Evolutionary conservation across 768 basidiomycete genomes (phyloP), one percentile per base, ranked within the genome.

Genomic region (Collybia nuda): DNA sequence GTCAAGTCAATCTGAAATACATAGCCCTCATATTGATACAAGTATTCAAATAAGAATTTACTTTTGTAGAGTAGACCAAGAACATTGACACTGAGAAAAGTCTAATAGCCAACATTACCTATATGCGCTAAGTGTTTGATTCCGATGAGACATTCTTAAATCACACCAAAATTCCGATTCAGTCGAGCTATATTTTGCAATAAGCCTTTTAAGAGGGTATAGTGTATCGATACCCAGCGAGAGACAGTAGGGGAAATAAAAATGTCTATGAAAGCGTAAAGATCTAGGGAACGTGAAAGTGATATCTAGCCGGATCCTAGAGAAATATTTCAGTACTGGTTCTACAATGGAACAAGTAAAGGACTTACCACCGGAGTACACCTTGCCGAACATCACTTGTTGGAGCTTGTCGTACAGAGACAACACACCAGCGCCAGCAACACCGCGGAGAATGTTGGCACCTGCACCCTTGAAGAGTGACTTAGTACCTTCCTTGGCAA

Each of bases 381-480:
- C 95, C 84, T 96, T 97, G 85, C 95, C 94, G 76, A 98, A 98
- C 82, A 95, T 73, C 62, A 93, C 71, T 70, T 92, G 80, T 73
- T 98, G 96, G 66, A 97, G 85, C 79, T 98, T 96, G 86, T 98
- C 97, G 77, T 98, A 98, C 55, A 98, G 79, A 46, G 97, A 98
- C 68, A 99, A 75, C 63, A 98, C 97, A 93, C 96, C 96, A 72
- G 96, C 96, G 79, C 97, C 97, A 69, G 97, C 96, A 68, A 99
- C 93, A 84, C 96, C 96, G 86, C 96, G 95, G 64, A 98, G 92
- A 58, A 93, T 88, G 74, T 88, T 87, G 64, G 78, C 92, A 84
- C 90, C 95, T 67, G 94, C 95, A 80, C 96, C 95, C 87, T 98
- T 97, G 88, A 98, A 98, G 67, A 98, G 82, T 8, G 96, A 98